These are phyloP conservation scores for Nothophaeocryptopus gaeumannii DNA, from an alignment of 2,329 filamentous ascomycete genomes.

Conservation along the genomic window DNA sequence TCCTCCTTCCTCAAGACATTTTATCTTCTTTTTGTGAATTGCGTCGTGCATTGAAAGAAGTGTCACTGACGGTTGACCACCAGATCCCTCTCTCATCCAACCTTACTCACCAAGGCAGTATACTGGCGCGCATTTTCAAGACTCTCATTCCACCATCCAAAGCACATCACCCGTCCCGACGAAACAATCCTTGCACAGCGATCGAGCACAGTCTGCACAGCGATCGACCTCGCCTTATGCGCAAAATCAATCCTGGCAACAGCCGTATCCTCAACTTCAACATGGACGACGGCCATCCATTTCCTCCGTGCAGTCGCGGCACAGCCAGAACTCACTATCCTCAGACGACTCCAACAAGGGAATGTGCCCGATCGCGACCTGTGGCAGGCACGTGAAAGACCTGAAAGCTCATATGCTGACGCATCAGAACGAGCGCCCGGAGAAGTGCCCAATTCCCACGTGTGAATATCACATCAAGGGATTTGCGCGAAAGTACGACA, in stretches of 20 bases:
- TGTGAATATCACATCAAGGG: constrained; percentile 92
- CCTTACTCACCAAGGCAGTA: constrained; percentile 46
- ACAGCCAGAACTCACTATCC: constrained; percentile 42
- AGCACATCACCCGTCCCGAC: constrained; percentile 62
- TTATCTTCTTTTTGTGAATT: constrained; percentile 21
- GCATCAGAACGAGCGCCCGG: constrained; percentile 83
- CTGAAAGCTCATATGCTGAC: constrained; percentile 93
- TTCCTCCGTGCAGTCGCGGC: constrained; percentile 68
- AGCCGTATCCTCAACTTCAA: constrained; percentile 43
- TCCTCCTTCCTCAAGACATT: constrained; percentile 17
- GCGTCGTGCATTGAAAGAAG: not conserved
- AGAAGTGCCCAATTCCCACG: constrained; percentile 88
- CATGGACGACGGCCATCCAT: constrained; percentile 63
- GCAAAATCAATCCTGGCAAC: constrained; percentile 53
- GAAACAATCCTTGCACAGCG: constrained; percentile 48
- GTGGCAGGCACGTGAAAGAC: constrained; percentile 84
- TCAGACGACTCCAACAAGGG: constrained; percentile 57
- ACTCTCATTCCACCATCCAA: constrained; percentile 44
- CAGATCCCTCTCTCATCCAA: constrained; percentile 60
- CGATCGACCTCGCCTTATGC: constrained; percentile 65
- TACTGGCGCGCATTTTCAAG: constrained; percentile 42
- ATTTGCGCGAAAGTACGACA: constrained; percentile 93
- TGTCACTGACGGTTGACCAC: constrained; percentile 6
- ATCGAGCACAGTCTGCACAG: constrained; percentile 36
- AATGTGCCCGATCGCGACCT: constrained; percentile 78